These are phyloP conservation scores for Globisporangium spinosum DNA, from an alignment of 352 stramenopile species.

Conservation along the genomic window DNA sequence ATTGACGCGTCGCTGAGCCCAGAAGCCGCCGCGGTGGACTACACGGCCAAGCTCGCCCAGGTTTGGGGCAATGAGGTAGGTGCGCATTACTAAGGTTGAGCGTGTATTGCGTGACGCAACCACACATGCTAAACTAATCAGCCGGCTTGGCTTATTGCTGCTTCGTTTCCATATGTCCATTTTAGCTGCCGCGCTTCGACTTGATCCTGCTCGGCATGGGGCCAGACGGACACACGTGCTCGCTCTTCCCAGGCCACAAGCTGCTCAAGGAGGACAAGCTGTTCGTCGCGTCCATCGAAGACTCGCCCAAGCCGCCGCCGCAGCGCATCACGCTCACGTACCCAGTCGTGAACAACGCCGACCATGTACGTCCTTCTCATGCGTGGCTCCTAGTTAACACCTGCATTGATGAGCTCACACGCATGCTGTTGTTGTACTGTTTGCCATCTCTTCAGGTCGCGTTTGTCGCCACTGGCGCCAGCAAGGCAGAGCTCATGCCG, in stretches of 20 bases:
- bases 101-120: not conserved
- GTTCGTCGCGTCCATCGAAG: constrained; percentile 92
- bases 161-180: not conserved
- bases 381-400: not conserved
- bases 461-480: constrained; percentile 87
- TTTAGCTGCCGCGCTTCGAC: constrained; percentile 89
- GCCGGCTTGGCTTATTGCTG: not conserved
- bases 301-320: constrained; percentile 97
- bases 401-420: not conserved
- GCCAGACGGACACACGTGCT: constrained; percentile 98
- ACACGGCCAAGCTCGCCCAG: constrained; percentile 62
- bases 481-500: constrained; percentile 87
- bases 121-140: not conserved
- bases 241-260: constrained; percentile 94
- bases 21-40: constrained; percentile 60
- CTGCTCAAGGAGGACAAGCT: constrained; percentile 85
- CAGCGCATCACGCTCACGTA: constrained; percentile 97
- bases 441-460: constrained; percentile 50
- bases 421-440: not conserved
- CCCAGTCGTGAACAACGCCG: constrained; percentile 91
- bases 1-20: constrained; percentile 84
- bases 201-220: constrained; percentile 96
- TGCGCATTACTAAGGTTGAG: not conserved
- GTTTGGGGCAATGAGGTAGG: constrained; percentile 61
- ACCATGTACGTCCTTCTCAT: constrained; percentile 38